These are phyloP conservation scores for Patellifolia procumbens DNA, from an alignment of 179 eudicot species.

Conservation along the genomic window DNA sequence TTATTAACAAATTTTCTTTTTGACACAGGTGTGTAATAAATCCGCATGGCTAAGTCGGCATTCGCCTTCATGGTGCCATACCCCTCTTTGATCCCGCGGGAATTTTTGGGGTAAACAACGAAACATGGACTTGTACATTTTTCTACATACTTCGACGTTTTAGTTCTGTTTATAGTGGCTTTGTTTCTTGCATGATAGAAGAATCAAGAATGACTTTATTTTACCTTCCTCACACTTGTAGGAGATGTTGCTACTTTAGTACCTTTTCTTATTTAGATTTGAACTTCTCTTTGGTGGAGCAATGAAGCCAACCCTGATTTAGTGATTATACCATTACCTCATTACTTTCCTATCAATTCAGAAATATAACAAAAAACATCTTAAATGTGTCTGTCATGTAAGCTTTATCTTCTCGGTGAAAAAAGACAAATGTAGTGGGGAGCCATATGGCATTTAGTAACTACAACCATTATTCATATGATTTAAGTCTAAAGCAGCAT, in stretches of 20 bases:
- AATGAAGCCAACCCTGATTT: not conserved
- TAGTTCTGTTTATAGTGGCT: not conserved
- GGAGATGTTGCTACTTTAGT: too few species aligned
- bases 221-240: too few species aligned
- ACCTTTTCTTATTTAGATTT: too few species aligned
- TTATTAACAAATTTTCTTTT: not conserved
- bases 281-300: not conserved
- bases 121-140: not conserved
- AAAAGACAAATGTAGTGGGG: not conserved
- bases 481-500: not conserved
- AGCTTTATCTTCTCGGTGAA: not conserved
- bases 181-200: not conserved
- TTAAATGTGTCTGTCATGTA: not conserved
- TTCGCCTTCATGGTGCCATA: slow-evolving; percentile 85
- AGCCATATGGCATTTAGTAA: not conserved
- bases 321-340: not conserved
- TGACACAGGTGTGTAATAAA: slow-evolving; percentile 60
- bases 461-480: not conserved
- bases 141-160: not conserved
- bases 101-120: slow-evolving; percentile 61
- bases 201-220: too few species aligned
- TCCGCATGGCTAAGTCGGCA: slow-evolving; percentile 47
- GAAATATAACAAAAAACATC: not conserved
- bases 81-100: slow-evolving; percentile 97
- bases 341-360: not conserved